Conservation (phyloP, 768 basidiomycete genomes). For the Trametopsis cervina region DNA sequence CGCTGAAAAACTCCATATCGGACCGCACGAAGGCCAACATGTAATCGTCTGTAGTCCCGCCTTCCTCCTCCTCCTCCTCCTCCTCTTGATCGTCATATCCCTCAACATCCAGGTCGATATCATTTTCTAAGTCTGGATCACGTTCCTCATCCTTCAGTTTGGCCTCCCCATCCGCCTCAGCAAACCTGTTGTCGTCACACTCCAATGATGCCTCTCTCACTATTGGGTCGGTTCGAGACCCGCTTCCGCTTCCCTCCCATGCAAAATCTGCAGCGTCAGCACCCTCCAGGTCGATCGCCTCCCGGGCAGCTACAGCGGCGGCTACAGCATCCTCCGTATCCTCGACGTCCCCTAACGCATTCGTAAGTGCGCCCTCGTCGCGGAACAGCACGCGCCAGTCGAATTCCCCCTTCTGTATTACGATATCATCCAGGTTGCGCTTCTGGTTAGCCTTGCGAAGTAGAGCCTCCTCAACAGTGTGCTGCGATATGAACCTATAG, state of each 20-base stretch:
- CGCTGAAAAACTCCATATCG: conserved; percentile 66
- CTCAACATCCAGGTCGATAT: conserved; percentile 29
- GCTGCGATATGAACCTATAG: conserved; percentile 84
- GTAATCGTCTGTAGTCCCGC: conserved; percentile 76
- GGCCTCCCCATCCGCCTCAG: conserved; percentile 2
- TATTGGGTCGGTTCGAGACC: neutral
- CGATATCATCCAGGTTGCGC: conserved; percentile 80
- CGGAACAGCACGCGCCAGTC: conserved; percentile 86
- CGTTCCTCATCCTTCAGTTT: conserved; percentile 24
- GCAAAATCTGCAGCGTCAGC: conserved; percentile 81
- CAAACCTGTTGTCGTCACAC: conserved; percentile 8
- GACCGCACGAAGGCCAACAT: conserved; percentile 64
- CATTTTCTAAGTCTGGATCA: conserved; percentile 13
- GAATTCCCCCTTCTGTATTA: conserved; percentile 92
- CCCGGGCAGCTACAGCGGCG: conserved; percentile 67
- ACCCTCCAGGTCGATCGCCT: conserved; percentile 65
- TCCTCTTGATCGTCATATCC: conserved; percentile 35
- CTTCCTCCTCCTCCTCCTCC: conserved; percentile 36
- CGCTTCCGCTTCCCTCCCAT: conserved; percentile 26
- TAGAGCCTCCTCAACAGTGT: conserved; percentile 95
- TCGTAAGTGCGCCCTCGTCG: conserved; percentile 57
- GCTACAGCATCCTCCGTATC: conserved; percentile 85
- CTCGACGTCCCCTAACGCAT: conserved; percentile 78
- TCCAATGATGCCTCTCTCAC: no score
- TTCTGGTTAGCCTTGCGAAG: conserved; percentile 98